Conservation (phyloP, 2,329 filamentous ascomycete species). For the Alternaria gaisen region DNA sequence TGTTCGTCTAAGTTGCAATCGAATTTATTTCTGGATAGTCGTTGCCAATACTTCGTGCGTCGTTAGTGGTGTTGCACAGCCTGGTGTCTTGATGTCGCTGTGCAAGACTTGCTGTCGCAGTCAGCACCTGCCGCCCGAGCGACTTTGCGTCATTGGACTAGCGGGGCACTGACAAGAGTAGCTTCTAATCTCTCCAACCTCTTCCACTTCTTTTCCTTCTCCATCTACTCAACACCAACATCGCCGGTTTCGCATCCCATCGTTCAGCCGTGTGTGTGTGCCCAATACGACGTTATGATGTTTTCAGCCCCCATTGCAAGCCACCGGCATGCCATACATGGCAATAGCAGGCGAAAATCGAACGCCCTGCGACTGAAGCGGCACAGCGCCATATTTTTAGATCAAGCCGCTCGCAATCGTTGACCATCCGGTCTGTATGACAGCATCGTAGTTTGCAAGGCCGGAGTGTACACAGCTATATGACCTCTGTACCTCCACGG, state of each 20-base stretch:
- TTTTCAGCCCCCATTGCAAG: constrained; percentile 23
- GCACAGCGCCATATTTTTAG: constrained; percentile 29
- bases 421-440: not conserved
- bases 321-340: constrained; percentile 9
- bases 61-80: not conserved
- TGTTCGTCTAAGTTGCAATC: too few species aligned
- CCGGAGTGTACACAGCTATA: not conserved
- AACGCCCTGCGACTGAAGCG: constrained; percentile 15
- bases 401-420: constrained; percentile 15
- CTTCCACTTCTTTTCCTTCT: not conserved
- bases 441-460: not conserved
- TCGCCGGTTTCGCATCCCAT: not conserved
- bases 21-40: not conserved
- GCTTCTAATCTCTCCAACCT: not conserved
- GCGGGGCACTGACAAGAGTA: not conserved
- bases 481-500: not conserved
- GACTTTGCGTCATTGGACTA: not conserved
- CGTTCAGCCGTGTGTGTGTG: not conserved
- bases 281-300: not conserved
- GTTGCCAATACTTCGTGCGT: not conserved
- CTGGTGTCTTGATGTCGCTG: not conserved
- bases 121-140: not conserved
- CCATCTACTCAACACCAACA: not conserved
- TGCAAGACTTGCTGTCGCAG: not conserved
- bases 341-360: constrained; percentile 19